phyloP scores from a whole-genome alignment of 129 eudicot genomes.

The Logfia minima region DNA sequence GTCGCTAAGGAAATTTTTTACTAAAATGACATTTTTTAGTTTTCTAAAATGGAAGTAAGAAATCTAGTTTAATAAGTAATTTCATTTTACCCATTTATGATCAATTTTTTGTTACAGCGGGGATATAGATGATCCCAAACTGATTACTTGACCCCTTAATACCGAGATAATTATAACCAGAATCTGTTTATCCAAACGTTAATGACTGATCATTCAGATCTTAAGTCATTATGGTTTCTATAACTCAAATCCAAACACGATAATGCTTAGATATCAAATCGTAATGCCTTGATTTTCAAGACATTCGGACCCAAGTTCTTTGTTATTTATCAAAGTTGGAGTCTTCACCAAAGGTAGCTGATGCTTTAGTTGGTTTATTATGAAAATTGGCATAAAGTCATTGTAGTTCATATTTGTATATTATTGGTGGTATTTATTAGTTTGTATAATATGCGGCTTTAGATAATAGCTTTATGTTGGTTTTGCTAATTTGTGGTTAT shows the following conservation, averaged over 20 bases:
- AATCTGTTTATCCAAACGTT: neutral
- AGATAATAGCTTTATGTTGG: neutral
- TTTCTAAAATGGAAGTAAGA: neutral
- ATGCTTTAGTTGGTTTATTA: neutral
- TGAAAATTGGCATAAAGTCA: neutral
- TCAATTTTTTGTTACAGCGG: neutral
- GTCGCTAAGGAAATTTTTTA: too few species aligned
- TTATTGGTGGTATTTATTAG: neutral
- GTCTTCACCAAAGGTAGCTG: neutral
- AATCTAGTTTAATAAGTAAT: neutral
- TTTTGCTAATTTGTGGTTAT: conserved; percentile 6
- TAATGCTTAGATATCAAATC: neutral
- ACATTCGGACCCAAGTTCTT: neutral
- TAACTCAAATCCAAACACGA: too few species aligned
- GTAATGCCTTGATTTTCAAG: neutral
- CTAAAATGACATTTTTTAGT: too few species aligned
- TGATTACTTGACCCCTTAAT: neutral
- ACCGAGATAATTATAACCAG: neutral
- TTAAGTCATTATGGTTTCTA: neutral
- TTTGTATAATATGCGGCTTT: neutral
- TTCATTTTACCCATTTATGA: too few species aligned
- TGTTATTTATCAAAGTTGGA: neutral
- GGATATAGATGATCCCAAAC: neutral
- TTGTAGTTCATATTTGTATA: neutral
- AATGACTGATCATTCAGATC: neutral